These are phyloP conservation scores for Dactylis glomerata DNA, from an alignment of 176 grass and related monocot genomes.

Conservation along the genomic window DNA sequence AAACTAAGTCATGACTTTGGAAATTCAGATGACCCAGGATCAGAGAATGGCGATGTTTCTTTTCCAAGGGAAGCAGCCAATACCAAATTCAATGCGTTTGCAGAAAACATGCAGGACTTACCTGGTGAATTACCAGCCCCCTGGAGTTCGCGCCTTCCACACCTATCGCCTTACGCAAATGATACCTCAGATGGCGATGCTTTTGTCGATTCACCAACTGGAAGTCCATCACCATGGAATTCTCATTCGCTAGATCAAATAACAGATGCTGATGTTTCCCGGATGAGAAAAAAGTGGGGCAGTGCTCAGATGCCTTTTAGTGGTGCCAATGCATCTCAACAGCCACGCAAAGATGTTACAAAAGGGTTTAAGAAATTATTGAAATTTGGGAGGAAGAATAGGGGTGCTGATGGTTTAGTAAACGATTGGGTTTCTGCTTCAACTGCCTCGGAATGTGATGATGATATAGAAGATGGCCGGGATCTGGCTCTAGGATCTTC, in stretches of 20 bases:
- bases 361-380: conserved; percentile 94
- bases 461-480: conserved; percentile 73
- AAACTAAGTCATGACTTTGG: conserved; percentile 46
- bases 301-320: conserved; percentile 73
- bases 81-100: conserved; percentile 46
- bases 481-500: conserved; percentile 49
- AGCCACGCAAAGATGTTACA: conserved; percentile 75
- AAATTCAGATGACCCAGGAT: conserved; percentile 75
- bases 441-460: conserved; percentile 94
- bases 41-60: conserved; percentile 60
- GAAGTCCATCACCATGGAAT: conserved; percentile 84
- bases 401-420: conserved; percentile 56
- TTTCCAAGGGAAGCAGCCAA: conserved; percentile 27
- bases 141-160: conserved; percentile 47
- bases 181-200: conserved; percentile 75
- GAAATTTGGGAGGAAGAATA: conserved; percentile 95
- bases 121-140: conserved; percentile 44
- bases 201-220: conserved; percentile 72
- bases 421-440: conserved; percentile 97
- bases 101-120: conserved; percentile 46
- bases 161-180: conserved; percentile 58
- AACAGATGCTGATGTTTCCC: conserved; percentile 67
- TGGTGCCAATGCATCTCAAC: conserved; percentile 64
- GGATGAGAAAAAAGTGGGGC: conserved; percentile 94
- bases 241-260: conserved; percentile 71